Percentiles rank a stretch among this genome's conserved stretches.
Conservation (phyloP, 116 monocot species). For the Zostera marina region DNA sequence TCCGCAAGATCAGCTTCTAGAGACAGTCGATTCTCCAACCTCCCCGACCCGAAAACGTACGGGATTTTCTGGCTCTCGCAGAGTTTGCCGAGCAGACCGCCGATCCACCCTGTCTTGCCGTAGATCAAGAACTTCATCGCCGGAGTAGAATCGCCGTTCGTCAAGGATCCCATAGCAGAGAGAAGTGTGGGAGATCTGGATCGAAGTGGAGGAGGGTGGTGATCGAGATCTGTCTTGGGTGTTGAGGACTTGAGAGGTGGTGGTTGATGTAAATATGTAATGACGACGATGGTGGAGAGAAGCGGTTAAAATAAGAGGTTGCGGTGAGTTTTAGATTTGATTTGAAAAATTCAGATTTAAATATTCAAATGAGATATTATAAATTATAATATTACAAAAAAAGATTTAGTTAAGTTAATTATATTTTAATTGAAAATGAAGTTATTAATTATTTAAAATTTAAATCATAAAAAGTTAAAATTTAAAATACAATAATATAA, state of each 20-base stretch:
- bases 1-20: slow-evolving; percentile 9
- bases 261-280: background rate
- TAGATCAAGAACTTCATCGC: slow-evolving; percentile 24
- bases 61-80: slow-evolving; percentile 15
- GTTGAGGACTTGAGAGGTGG: background rate
- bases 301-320: background rate
- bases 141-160: background rate
- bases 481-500: no score
- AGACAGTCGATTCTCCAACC: slow-evolving; percentile 10
- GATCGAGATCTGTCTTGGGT: background rate
- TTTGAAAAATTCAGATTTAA: no score
- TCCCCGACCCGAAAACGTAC: slow-evolving; percentile 9
- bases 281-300: background rate
- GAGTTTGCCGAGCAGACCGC: slow-evolving; percentile 17
- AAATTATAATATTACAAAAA: no score
- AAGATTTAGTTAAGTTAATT: no score
- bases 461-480: no score
- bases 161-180: slow-evolving; percentile 3
- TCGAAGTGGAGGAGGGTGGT: background rate
- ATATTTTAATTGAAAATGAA: no score
- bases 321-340: background rate
- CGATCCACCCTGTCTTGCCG: slow-evolving; percentile 30
- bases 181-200: slow-evolving; percentile 1
- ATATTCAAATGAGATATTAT: no score
- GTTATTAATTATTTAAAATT: no score